phyloP scores from a whole-genome alignment of 2,329 filamentous ascomycete genomes.

The Aaosphaeria pasadenensis region DNA sequence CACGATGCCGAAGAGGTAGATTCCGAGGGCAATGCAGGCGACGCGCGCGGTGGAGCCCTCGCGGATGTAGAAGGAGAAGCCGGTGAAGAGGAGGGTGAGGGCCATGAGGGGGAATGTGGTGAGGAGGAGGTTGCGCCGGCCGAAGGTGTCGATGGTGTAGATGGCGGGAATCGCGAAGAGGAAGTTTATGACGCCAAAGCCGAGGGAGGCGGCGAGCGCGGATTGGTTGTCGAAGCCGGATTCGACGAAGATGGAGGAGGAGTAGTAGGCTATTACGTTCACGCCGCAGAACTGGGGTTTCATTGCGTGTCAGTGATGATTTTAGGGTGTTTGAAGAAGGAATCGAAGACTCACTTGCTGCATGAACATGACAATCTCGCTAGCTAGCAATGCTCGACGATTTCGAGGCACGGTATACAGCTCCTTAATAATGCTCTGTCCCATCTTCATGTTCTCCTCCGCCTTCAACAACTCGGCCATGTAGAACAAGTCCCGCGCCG shows the following conservation, averaged over 20 bases:
- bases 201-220: conserved; percentile 50
- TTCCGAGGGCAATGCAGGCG: conserved; percentile 52
- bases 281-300: conserved; percentile 20
- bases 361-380: conserved; percentile 58
- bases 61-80: conserved; percentile 53
- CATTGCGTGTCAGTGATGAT: not conserved
- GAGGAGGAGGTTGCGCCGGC: conserved; percentile 46
- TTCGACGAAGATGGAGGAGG: conserved; percentile 43
- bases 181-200: conserved; percentile 2
- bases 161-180: conserved; percentile 51
- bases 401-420: conserved; percentile 65
- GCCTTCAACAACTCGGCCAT: conserved; percentile 12
- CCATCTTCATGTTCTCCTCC: not conserved
- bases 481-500: conserved; percentile 42
- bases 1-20: conserved; percentile 53
- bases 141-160: conserved; percentile 54
- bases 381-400: conserved; percentile 68
- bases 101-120: conserved; percentile 51
- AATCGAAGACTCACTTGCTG: conserved; percentile 11
- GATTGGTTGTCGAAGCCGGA: conserved; percentile 6
- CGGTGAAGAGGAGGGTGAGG: conserved; percentile 46
- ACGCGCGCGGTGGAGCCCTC: conserved; percentile 38
- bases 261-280: conserved; percentile 49
- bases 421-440: conserved; percentile 32
- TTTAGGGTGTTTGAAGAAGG: too few relatives aligned